Evolutionary conservation across 371 early-diverging fungal genomes (phyloP), one percentile per base, ranked within the genome.

Genomic region (Capniomyces stellatus): DNA sequence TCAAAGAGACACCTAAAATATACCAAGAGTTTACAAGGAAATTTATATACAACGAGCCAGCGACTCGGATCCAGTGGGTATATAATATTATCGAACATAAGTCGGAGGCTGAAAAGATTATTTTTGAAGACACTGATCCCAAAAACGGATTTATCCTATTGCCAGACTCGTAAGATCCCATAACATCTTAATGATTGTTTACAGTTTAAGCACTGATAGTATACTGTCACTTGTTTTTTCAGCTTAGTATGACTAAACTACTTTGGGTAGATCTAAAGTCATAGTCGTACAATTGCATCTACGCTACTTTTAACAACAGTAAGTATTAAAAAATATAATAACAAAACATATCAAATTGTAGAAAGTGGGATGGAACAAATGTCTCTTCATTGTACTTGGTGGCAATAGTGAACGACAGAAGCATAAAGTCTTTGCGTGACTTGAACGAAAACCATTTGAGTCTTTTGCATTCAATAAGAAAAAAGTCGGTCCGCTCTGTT

Each of bases 11-110:
- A 12, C 55, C 59, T 1, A 46, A 56, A 25, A 51, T 62, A 29
- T 67, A 67, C 44, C 12, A 29, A 2, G 12, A 4, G 12, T 24
- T 66, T 12, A 59, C 60, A 41, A 41, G 29, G 43, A 81, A 83
- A 0, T 85, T 75, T 56, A 82, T 88, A 27, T 67, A 79, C 25
- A 46, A 66, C 4, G 70, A 81, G 21, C 81, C 84, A 1, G 43
- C 61, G 8, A 72, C 69, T 19, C 70, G 84, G 29, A 75, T 74
- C 28, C 75, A 80, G 56, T 88, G 89, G 89, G 83, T 88, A 1
- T 58, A 79, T 43, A 88, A 88, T 55, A 86, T 86, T 13, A 66
- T 88, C 46, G 54, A 78, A 1, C 79, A 81, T 2, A 61, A 61
- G 21, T 72, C 73, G 18, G 89, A 88, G 52, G 59, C 69, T 12